Evolutionary conservation across 148 eudicot species (phyloP), one percentile per base, ranked within the genome.

Genomic region (Fallopia convolvulus): DNA sequence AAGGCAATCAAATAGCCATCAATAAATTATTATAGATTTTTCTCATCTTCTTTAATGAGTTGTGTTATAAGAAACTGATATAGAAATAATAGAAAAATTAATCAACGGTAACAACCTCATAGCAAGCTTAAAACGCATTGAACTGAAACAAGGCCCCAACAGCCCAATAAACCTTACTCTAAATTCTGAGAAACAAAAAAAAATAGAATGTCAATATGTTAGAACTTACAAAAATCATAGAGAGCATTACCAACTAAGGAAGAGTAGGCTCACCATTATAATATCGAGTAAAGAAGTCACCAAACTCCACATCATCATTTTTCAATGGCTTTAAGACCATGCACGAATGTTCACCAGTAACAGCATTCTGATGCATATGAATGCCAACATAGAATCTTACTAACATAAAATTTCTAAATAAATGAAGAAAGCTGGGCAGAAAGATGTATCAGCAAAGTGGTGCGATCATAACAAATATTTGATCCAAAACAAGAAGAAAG

Each of bases 341-440:
- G 80, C 99, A 95, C 12, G 97, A 87, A 78, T 93, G 90, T 75
- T 95, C 99, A 49, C 97, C 99, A 52, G 97, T 95, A 47, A 95
- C 94, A 68, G 86, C 41, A 85, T 79, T 92, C 97, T 94, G 82
- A 63, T 79, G 30, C 63, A 82, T 15, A 68, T 21, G 17, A 68
- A 68, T 33, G 46, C 42, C 44, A 68, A 36, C 36, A 36, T 33
- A 6, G 10, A 17, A 33, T 33, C n/a, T 52, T 52, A 52, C 36
- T 26, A 1, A 39, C 21, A 63, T 8, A 68, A 68, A 36, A 15
- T 15, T 13, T 65, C 11, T 13, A 36, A 36, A 36, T 8, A 68
- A 10, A 14, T 65, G 7, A 26, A 65, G 71, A 65, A 65, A 65
- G 41, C 40, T 33, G 8, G 33, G 33, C 18, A 65, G 71, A 65